Base-by-base conservation (phyloP, 331 rosid genomes). In the Erythrophleum ivorense region DNA sequence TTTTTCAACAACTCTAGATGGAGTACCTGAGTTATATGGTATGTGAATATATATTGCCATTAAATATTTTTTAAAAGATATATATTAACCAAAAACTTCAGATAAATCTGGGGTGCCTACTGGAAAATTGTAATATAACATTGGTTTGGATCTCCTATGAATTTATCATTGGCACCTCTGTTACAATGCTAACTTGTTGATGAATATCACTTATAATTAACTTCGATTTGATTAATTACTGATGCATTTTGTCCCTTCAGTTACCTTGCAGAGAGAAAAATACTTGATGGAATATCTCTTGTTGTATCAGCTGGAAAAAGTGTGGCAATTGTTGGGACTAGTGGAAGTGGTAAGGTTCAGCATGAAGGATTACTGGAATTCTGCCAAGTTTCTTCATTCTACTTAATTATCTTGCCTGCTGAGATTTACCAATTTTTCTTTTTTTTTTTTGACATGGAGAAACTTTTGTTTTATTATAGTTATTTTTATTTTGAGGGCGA, bases 291-390 rank as follows among this genome's bases (percentile, higher is more conserved):
- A 67, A 80, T 95, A 85, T 95, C 99, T 59, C 88, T 95, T 73
- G 70, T 82, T 78, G 95, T 95, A 58, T 95, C 98, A 24, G 97
- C 98, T 38, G 98, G 99, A 78, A 93, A 93, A 91, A 95, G 98
- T 86, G 98, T 95, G 82, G 99, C 99, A 74, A 95, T 95, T 80
- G 99, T 95, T 69, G 99, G 99, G 69, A 95, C 99, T 66, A 95
- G 99, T 79, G 97, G 99, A 81, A 95, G 99, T 89, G 99, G 99
- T 95, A 91, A 90, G 98, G 68, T 84, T 71, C 77, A 82, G 79
- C 64, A 63, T 73, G 73, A 78, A 75, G 65, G 60, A 68, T 59
- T 43, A 12, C 55, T 43, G 19, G 54, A 43, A 69, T 45, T 69
- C 21, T 19, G 1, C 19, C 54, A 70, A 11, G 21, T 12, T 78